These are phyloP conservation scores for Cicer bijugum DNA, from an alignment of 306 rosid species.

Conservation along the genomic window DNA sequence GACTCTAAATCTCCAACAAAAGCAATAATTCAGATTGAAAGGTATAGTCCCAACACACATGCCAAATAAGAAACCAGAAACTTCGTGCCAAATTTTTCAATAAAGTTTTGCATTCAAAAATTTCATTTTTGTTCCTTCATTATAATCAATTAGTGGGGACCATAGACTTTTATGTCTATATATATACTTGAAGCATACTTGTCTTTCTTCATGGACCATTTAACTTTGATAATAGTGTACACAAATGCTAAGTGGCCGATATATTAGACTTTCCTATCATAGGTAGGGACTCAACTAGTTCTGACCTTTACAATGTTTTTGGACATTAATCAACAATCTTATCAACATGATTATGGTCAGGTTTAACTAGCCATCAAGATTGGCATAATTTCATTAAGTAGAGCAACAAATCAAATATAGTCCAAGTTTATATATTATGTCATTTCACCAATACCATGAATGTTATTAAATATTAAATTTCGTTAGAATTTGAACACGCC, in stretches of 20 bases:
- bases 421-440: slow-evolving; percentile 22
- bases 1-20: slow-evolving; percentile 44
- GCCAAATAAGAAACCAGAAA: slow-evolving; percentile 43
- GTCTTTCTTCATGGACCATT: slow-evolving; percentile 52
- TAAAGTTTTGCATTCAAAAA: slow-evolving; percentile 13
- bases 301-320: slow-evolving; percentile 43
- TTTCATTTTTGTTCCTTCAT: slow-evolving; percentile 17
- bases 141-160: slow-evolving; percentile 50
- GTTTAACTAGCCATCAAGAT: slow-evolving; percentile 38
- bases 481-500: slow-evolving; percentile 37
- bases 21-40: slow-evolving; percentile 45
- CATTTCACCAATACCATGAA: slow-evolving; percentile 27
- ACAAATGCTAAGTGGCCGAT: slow-evolving; percentile 48
- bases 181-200: slow-evolving; percentile 40
- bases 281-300: slow-evolving; percentile 43
- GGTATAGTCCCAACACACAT: slow-evolving; percentile 39
- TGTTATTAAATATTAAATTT: background rate
- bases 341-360: slow-evolving; percentile 40
- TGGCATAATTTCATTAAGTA: slow-evolving; percentile 31
- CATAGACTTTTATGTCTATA: slow-evolving; percentile 41
- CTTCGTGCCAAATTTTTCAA: slow-evolving; percentile 42
- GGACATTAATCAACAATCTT: slow-evolving; percentile 43
- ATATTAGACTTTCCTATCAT: slow-evolving; percentile 48
- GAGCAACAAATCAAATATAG: slow-evolving; percentile 18
- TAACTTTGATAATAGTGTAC: slow-evolving; percentile 45